Evolutionary conservation across 345 rosid genomes (phyloP), one percentile per base, ranked within the genome.

Genomic region (Draba incana): DNA sequence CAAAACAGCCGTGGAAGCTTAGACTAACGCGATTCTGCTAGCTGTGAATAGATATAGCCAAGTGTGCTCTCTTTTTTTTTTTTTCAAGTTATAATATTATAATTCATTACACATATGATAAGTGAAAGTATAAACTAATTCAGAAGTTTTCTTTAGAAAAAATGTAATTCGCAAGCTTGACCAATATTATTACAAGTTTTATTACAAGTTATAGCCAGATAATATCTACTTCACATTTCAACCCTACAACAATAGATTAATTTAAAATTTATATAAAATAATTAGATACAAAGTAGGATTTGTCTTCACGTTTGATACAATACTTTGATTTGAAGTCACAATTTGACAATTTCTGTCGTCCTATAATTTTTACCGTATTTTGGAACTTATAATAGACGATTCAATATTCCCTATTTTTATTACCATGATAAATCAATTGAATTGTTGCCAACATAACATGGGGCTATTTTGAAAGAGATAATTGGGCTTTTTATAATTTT

Each of bases 1-100:
- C 45, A 74, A 74, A 74, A 68, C 78, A 66, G 77, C 72, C 72
- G 43, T 59, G 57, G 15, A 66, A 74, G 42, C 56, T 66, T 67
- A 73, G 67, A 66, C 57, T 66, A 31, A 59, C 56, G 39, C 39
- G 39, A 35, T 35, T 35, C 39, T 35, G 39, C 39, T 35, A 35
- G 39, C 39, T 35, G 39, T 35, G 8, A 8, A 35, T 35, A 35
- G 2, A 35, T 35, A 8, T 35, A 8, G 39, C 39, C 39, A 35
- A 35, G 39, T 35, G 39, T 35, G 2, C 10, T 35, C 8, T 35
- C 10, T 35, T 35, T 35, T 7, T 35, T 8, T 35, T 8, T 2
- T 8, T 35, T 35, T 35, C 2, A 35, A 35, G 39, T 35, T 8
- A 35, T 31, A 31, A 31, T 31, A n/a, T 28, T 48, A 10, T 60